Percentiles rank a stretch among this genome's conserved stretches.
These are phyloP conservation scores for Dactylonectria macrodidyma DNA, from an alignment of 2,329 filamentous ascomycete species.

Conservation along the genomic window DNA sequence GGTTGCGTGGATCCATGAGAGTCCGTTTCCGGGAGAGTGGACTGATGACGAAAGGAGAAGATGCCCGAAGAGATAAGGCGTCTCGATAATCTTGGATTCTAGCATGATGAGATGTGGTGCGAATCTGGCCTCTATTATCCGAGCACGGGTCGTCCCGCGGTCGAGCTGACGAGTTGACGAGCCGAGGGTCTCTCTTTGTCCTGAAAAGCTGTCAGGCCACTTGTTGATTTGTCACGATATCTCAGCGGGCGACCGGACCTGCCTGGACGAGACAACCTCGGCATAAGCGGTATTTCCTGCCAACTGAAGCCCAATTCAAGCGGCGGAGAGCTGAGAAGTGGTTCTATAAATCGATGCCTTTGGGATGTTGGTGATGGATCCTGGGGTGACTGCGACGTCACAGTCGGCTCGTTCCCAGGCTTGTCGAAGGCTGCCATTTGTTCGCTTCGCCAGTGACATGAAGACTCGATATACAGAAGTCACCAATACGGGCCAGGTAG, in stretches of 20 bases:
- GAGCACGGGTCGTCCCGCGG: background rate
- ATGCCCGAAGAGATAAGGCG: constrained; percentile 6
- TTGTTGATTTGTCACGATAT: background rate
- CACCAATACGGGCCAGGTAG: constrained; percentile 3
- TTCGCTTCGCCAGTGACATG: constrained; percentile 14
- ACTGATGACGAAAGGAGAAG: constrained; percentile 5
- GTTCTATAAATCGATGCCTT: constrained; percentile 3
- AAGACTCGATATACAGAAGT: background rate
- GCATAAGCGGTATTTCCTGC: background rate
- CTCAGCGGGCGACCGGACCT: constrained; percentile 14
- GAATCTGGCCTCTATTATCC: constrained; percentile 1
- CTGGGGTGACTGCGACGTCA: constrained; percentile 20
- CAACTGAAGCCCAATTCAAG: background rate
- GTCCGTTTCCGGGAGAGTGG: constrained; percentile 12
- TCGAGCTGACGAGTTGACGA: background rate
- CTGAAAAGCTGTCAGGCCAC: background rate
- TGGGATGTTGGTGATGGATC: background rate
- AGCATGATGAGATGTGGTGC: constrained; percentile 18
- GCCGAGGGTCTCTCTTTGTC: background rate
- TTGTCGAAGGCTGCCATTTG: background rate
- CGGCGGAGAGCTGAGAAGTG: background rate
- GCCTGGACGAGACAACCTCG: constrained; percentile 5
- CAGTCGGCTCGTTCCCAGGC: constrained; percentile 9
- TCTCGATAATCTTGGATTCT: constrained; percentile 8
- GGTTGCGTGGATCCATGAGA: constrained; percentile 16